phyloP scores from a whole-genome alignment of 1,284 basidiomycete species.

The Fomitopsis schrenkii region DNA sequence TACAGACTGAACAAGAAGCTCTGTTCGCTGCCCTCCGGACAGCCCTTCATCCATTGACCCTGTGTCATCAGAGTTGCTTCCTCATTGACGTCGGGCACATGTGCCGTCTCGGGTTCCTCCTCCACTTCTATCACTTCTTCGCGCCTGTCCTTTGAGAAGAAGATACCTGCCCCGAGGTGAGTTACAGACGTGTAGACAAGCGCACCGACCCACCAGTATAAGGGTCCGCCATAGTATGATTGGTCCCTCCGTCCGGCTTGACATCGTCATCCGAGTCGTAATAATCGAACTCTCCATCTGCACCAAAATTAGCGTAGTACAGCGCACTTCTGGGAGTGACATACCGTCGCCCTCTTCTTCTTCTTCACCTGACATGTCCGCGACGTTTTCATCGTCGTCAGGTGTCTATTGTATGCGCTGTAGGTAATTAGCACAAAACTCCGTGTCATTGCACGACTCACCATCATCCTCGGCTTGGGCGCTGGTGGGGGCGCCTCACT shows the following conservation, averaged over 20 bases:
- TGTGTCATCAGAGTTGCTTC: conserved; percentile 71
- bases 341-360: conserved; percentile 45
- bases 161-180: conserved; percentile 55
- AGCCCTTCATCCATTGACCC: conserved; percentile 96
- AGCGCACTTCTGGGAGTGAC: conserved; percentile 12
- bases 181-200: neutral
- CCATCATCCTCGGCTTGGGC: conserved; percentile 24
- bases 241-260: conserved; percentile 34
- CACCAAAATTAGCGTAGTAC: neutral
- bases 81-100: conserved; percentile 41
- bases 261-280: conserved; percentile 74
- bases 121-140: conserved; percentile 86
- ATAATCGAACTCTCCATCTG: conserved; percentile 27
- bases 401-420: conserved; percentile 47
- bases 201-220: conserved; percentile 60
- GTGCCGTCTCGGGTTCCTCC: conserved; percentile 61
- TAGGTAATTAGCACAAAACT: neutral
- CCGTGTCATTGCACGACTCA: conserved; percentile 14
- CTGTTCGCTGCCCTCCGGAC: conserved; percentile 89
- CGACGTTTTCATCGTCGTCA: conserved; percentile 44
- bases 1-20: conserved; percentile 84
- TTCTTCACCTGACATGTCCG: conserved; percentile 34
- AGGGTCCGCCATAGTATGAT: conserved; percentile 63
- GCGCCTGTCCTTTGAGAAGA: conserved; percentile 87
- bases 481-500: conserved; percentile 13